Evolutionary conservation across 805 yeast genomes (phyloP).

Genomic region (Jamesozyma gamospora): DNA sequence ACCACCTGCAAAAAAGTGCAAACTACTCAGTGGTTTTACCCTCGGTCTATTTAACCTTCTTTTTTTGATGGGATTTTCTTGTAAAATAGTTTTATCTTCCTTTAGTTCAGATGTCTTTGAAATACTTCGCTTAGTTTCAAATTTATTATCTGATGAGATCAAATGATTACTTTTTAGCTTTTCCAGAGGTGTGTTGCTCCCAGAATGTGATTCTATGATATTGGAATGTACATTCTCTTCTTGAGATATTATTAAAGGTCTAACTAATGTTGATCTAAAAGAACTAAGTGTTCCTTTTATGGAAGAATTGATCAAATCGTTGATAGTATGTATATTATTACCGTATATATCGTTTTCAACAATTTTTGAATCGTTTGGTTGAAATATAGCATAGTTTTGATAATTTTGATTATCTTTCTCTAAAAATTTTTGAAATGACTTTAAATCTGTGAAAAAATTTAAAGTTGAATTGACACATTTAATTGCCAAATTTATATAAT

Average conservation of each 20-base stretch:
- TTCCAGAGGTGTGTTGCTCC: too few species aligned
- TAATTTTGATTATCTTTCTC: neutral
- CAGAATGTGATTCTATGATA: too few species aligned
- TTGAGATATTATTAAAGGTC: too few species aligned
- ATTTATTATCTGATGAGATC: too few species aligned
- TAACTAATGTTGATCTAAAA: neutral
- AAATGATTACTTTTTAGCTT: too few species aligned
- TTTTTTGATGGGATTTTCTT: conserved; percentile 6
- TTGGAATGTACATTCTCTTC: too few species aligned
- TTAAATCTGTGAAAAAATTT: neutral
- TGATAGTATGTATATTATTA: neutral
- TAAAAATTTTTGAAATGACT: neutral
- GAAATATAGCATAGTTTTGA: neutral
- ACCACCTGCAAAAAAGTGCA: conserved; percentile 35
- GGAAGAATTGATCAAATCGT: neutral
- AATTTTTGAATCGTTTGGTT: neutral
- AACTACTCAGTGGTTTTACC: conserved; percentile 29
- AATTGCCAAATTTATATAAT: neutral
- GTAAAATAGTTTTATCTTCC: neutral
- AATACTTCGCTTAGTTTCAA: too few species aligned
- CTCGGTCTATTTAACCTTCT: conserved; percentile 18
- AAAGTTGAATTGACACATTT: neutral
- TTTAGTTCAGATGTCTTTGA: too few species aligned
- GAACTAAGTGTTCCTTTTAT: neutral
- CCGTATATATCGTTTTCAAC: neutral